Base-by-base conservation (phyloP, 768 basidiomycete species). In the Collybia nuda region DNA sequence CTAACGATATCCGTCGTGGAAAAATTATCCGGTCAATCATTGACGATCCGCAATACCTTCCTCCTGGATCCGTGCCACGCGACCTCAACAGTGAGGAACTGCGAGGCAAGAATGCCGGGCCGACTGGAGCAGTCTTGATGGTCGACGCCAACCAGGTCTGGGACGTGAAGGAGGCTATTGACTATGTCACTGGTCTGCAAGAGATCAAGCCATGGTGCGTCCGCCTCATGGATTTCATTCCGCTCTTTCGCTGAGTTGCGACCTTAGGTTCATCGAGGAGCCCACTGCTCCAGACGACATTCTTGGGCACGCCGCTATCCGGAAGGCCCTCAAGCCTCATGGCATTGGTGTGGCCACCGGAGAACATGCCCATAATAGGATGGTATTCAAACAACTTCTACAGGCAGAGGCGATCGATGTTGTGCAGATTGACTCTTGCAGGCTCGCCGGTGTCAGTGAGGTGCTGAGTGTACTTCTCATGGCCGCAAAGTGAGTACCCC, bases 141-240 rank as follows among this genome's bases (percentile, higher is more conserved):
- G 90, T 98, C 54, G 95, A 98, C 67, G 90, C 95, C 35, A 98
- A 98, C 69, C 95, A 97, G 68, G 88, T 95, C 5, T 95, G 91
- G 91, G 94, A 96, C 58, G 96, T 98, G 14, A 76, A 85, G 23
- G 82, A 94, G 66, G 95, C 96, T 6, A 89, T 97, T 59, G 90
- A 95, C 23, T 96, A 96, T 66, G 91, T 95, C 53, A 83, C 82
- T 58, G 78, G 83, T 47, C 77, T 98, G 32, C 78, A 81, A 58
- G 79, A 81, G 45, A 82, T 93, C 66, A 91, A 86, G 60, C 95
- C 95, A 19, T 98, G 95, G 94, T 89, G 58, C 56, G 73, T 53
- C 11, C 6, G 23, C 18, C 17, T 15, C 19, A 12, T 15, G 32
- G 3, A 21, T 19, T 14, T n/a, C 11, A 38, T 14, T 24, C 3